Evolutionary conservation across 305 asterid genomes (phyloP).

Genomic region (Nicotiana rustica): DNA sequence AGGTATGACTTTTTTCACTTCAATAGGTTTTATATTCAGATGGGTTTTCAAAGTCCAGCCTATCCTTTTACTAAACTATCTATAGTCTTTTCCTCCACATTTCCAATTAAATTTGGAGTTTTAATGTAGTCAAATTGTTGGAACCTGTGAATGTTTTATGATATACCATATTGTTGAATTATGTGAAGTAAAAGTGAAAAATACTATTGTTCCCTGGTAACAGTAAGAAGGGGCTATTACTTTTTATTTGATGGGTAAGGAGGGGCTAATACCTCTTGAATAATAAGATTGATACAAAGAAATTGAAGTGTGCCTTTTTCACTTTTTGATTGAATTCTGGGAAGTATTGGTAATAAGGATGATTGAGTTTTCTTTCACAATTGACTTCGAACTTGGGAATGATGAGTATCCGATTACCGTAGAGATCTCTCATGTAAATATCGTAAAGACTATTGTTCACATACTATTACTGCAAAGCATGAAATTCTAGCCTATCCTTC

Average conservation of each 20-base stretch:
- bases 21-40: neutral
- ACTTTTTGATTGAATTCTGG: neutral
- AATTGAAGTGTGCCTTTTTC: neutral
- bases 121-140: neutral
- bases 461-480: neutral
- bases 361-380: neutral
- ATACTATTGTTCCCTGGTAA: neutral
- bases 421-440: neutral
- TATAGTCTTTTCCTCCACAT: conserved; percentile 6
- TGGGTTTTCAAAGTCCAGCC: conserved; percentile 24
- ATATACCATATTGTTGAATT: neutral
- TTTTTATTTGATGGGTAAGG: conserved; percentile 12
- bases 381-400: conserved; percentile 2
- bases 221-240: neutral
- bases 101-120: conserved; percentile 5
- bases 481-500: conserved; percentile 14
- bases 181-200: conserved; percentile 5
- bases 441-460: neutral
- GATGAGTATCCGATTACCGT: neutral
- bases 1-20: conserved; percentile 55
- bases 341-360: neutral
- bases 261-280: neutral
- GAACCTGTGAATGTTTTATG: neutral
- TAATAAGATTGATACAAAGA: conserved; percentile 24
- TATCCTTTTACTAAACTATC: neutral